These are phyloP conservation scores for Trapa incisa DNA, from an alignment of 345 rosid species.

Conservation along the genomic window DNA sequence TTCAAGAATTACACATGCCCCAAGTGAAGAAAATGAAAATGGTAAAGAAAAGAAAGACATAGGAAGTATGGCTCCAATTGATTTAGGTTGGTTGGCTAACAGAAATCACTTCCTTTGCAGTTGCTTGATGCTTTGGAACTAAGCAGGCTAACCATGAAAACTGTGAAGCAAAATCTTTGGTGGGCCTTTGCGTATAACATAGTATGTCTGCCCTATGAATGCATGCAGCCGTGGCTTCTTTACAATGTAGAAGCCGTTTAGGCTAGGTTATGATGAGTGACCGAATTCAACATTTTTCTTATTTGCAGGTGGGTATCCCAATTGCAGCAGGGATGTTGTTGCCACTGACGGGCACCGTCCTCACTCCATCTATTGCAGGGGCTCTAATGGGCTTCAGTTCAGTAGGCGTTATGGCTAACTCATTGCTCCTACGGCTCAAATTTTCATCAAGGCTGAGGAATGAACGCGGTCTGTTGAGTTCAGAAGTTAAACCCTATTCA, in stretches of 20 bases:
- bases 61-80: background rate
- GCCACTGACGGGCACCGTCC: conserved; percentile 71
- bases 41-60: background rate
- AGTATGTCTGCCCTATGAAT: conserved; percentile 31
- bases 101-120: conserved; percentile 24
- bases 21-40: too few relatives aligned
- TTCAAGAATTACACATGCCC: background rate
- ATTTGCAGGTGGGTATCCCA: conserved; percentile 67
- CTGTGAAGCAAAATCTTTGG: conserved; percentile 94
- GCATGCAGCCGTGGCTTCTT: background rate
- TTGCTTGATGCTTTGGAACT: conserved; percentile 89
- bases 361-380: conserved; percentile 88
- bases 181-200: conserved; percentile 99
- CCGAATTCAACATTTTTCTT: background rate
- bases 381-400: conserved; percentile 98
- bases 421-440: conserved; percentile 59
- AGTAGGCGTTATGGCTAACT: conserved; percentile 84
- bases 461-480: conserved; percentile 5
- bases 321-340: conserved; percentile 83
- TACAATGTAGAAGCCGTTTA: background rate
- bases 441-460: conserved; percentile 35
- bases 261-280: background rate
- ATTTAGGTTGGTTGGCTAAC: background rate
- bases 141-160: conserved; percentile 90
- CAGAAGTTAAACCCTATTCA: background rate